phyloP scores from a whole-genome alignment of 139 green algal species.

The Picochlorum sp. region DNA sequence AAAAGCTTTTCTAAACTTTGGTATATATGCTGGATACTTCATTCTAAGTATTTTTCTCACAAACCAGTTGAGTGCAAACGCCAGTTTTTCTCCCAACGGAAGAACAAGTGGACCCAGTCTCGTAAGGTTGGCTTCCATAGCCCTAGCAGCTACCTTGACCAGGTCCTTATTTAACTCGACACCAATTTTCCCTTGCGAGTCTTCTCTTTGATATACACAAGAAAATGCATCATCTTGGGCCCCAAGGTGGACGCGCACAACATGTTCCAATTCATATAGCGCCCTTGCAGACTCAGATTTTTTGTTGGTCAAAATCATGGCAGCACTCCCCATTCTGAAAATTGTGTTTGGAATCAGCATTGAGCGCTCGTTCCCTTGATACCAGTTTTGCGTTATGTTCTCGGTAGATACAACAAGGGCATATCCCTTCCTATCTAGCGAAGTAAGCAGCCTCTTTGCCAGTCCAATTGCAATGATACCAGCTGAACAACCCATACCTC shows the following conservation, averaged over 20 bases:
- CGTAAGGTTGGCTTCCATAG: slow-evolving; percentile 46
- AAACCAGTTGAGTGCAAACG: slow-evolving; percentile 37
- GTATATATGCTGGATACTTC: slow-evolving; percentile 53
- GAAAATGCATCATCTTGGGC: slow-evolving; percentile 46
- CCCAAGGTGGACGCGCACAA: slow-evolving; percentile 56
- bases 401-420: slow-evolving; percentile 71
- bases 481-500: slow-evolving; percentile 72
- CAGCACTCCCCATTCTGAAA: slow-evolving; percentile 46
- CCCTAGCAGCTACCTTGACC: slow-evolving; percentile 35
- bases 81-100: slow-evolving; percentile 42
- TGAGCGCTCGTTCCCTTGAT: slow-evolving; percentile 71
- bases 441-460: slow-evolving; percentile 35
- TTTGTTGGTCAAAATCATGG: slow-evolving; percentile 60
- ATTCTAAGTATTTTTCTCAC: slow-evolving; percentile 9
- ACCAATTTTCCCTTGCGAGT: slow-evolving; percentile 31
- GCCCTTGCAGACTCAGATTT: slow-evolving; percentile 19
- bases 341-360: slow-evolving; percentile 64
- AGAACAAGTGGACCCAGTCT: slow-evolving; percentile 45
- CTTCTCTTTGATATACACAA: slow-evolving; percentile 49
- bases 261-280: slow-evolving; percentile 64
- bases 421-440: slow-evolving; percentile 10
- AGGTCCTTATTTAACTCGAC: slow-evolving; percentile 46
- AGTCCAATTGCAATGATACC: slow-evolving; percentile 70
- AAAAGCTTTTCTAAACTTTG: slow-evolving; percentile 71
- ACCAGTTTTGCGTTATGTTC: slow-evolving; percentile 85